A percentile compares a stretch with the other conserved stretches of the same genome.
phyloP scores from a whole-genome alignment of 192 early-diverging fungal genomes.

The Coemansia pectinata region DNA sequence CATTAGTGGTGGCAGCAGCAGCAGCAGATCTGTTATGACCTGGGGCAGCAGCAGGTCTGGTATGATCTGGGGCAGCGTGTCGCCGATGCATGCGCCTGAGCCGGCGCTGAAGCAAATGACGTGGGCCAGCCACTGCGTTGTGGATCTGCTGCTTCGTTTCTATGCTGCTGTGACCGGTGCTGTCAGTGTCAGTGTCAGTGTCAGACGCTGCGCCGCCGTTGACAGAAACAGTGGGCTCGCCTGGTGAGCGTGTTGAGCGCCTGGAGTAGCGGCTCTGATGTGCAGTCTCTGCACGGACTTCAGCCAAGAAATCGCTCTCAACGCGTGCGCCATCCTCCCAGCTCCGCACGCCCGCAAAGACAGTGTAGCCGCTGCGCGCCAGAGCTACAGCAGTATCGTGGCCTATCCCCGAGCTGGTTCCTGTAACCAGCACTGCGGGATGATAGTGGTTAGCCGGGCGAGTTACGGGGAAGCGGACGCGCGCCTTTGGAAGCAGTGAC shows the following conservation, averaged over 20 bases:
- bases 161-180: slow-evolving; percentile 1
- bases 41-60: neutral
- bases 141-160: neutral
- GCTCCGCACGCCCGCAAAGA: slow-evolving; percentile 57
- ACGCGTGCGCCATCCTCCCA: slow-evolving; percentile 54
- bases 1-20: neutral
- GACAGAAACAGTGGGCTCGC: neutral
- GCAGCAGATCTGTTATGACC: neutral
- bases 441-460: slow-evolving; percentile 30
- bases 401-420: slow-evolving; percentile 57
- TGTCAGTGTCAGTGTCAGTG: neutral
- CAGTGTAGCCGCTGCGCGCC: slow-evolving; percentile 52
- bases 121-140: neutral
- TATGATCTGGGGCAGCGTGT: neutral
- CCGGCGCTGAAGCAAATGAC: slow-evolving; percentile 20
- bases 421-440: slow-evolving; percentile 56
- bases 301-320: slow-evolving; percentile 38
- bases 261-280: neutral
- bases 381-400: slow-evolving; percentile 54
- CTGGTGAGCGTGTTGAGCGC: neutral
- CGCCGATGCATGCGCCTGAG: slow-evolving; percentile 12
- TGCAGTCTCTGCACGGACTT: slow-evolving; percentile 13
- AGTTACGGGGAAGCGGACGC: slow-evolving; percentile 30
- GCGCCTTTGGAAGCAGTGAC: slow-evolving; percentile 53
- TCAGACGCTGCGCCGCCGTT: neutral